Evolutionary conservation across 192 early-diverging fungal species (phyloP), one percentile per base, ranked within the genome.

Genomic region (Borealophlyctis nickersoniae): DNA sequence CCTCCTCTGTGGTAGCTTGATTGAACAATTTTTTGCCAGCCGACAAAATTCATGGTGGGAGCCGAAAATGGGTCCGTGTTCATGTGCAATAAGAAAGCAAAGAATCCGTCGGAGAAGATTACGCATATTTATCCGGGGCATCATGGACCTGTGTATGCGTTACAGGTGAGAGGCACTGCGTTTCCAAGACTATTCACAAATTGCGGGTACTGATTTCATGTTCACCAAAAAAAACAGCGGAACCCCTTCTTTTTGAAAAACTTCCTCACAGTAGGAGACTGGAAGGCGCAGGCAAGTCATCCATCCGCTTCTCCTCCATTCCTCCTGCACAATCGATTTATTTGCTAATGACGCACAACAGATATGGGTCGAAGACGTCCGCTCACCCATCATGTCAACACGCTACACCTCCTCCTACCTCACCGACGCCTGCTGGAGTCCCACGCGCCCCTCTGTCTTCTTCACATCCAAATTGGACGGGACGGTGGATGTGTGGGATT

Each of bases 81-180:
- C 63, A 81, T 85, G 77, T 86, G 84, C 69, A 86, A 86, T 67
- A 85, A 85, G 63, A 86, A 86, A 36, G 82, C 79, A 4, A 86
- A 86, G 62, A 82, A 78, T 39, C 77, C 84, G 16, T 53, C 60
- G 4, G 84, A 86, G 52, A 79, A 80, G 58, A 86, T 86, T 36
- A 79, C 79, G 30, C 84, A 86, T 60, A 72, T 78, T 3, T 84
- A 79, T 54, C 80, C 82, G 2, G 82, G 77, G 3, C 84, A 86
- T 56, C 78, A 84, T 52, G 82, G 82, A 0, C 82, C 82, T 5
- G 72, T 86, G 23, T 75, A 77, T 48, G 78, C 83, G 30, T 62
- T 85, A 32, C 77, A 81, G 71, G 80, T 80, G 22, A 14, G 56
- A 19, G n/a, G n/a, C n/a, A n/a, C n/a, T n/a, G n/a, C n/a, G n/a